Percentiles rank a stretch among this genome's conserved stretches.
Conservation (phyloP, 345 rosid genomes). For the Eucalyptus guilfoylei region DNA sequence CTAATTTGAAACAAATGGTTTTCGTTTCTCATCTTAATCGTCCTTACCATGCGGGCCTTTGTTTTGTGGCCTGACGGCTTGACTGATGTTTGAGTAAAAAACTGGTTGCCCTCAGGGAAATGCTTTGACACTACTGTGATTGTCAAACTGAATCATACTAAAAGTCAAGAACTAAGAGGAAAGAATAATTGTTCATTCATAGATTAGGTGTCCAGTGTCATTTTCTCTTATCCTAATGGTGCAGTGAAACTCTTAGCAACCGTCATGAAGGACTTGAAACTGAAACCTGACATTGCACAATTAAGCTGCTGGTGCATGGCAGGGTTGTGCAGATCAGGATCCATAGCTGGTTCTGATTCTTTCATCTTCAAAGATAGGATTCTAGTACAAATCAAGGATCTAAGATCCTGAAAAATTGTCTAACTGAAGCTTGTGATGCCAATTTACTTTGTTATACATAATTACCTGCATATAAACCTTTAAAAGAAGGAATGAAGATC, state of each 20-base stretch:
- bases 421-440: background rate
- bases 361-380: background rate
- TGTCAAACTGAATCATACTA: background rate
- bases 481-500: background rate
- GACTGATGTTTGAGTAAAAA: background rate
- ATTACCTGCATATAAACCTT: background rate
- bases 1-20: background rate
- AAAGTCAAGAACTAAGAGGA: background rate
- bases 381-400: background rate
- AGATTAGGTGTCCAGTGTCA: background rate
- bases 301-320: background rate
- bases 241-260: background rate
- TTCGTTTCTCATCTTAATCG: background rate
- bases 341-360: background rate
- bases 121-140: background rate
- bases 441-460: background rate
- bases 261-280: background rate
- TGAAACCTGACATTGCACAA: background rate
- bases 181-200: background rate
- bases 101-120: background rate
- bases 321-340: background rate
- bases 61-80: background rate
- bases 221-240: background rate
- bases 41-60: background rate
- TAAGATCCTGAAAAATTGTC: background rate